These are phyloP conservation scores for Nicotiana paniculata DNA, from an alignment of 257 asterid species.

Conservation along the genomic window DNA sequence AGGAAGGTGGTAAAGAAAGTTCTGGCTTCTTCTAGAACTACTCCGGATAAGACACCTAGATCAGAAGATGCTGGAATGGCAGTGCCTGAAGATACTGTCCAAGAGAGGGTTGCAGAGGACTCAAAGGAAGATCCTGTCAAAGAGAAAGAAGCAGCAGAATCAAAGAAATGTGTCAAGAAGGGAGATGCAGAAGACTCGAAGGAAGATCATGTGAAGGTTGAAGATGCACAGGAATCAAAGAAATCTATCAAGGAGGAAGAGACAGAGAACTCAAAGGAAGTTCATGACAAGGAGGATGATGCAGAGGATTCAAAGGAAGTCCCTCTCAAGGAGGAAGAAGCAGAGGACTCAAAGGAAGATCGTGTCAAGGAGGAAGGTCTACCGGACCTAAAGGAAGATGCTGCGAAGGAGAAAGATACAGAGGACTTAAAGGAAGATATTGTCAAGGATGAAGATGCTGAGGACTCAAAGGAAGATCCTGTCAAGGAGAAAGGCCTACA, in stretches of 20 bases:
- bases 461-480: neutral
- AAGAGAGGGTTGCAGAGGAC: neutral
- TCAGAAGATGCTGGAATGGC: conserved; percentile 14
- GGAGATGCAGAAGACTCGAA: conserved; percentile 1
- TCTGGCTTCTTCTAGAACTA: conserved; percentile 22
- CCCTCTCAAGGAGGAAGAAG: neutral
- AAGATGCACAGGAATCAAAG: neutral
- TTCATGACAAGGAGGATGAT: neutral
- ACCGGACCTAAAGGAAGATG: neutral
- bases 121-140: conserved; percentile 5
- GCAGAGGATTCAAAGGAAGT: neutral
- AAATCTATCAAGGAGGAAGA: neutral
- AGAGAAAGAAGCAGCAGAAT: neutral
- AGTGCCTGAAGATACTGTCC: neutral
- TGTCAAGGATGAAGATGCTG: neutral
- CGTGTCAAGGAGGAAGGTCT: neutral
- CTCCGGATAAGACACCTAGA: conserved; percentile 13
- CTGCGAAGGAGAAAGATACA: neutral
- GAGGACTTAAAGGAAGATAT: neutral
- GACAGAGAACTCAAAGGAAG: neutral
- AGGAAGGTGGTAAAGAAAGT: conserved; percentile 33
- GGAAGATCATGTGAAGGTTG: conserved; percentile 1
- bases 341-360: neutral
- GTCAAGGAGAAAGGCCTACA: neutral
- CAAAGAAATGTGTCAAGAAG: neutral